These are phyloP conservation scores for Daldinia vernicosa DNA, from an alignment of 495 filamentous ascomycete genomes.

Conservation along the genomic window DNA sequence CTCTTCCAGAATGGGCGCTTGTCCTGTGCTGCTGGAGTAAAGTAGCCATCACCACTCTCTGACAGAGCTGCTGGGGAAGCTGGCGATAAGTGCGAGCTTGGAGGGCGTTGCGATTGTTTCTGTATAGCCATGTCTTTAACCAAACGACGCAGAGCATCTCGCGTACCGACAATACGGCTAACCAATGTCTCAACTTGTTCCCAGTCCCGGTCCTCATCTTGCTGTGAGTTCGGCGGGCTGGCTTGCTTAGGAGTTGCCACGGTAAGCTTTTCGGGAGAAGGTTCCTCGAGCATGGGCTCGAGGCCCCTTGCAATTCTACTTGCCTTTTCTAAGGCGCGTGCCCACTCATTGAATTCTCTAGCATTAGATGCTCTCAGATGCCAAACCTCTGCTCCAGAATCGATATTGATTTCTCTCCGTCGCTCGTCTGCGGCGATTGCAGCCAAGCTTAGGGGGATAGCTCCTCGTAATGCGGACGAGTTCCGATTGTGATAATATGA, in stretches of 20 bases:
- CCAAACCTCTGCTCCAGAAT: constrained; percentile 97
- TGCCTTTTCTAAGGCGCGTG: constrained; percentile 81
- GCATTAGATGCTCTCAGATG: constrained; percentile 85
- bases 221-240: constrained; percentile 41
- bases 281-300: constrained; percentile 49
- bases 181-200: constrained; percentile 81
- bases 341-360: constrained; percentile 89
- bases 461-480: constrained; percentile 86
- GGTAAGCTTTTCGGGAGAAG: constrained; percentile 33
- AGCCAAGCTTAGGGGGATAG: constrained; percentile 89
- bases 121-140: constrained; percentile 83
- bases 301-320: constrained; percentile 63
- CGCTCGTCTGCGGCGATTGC: constrained; percentile 88
- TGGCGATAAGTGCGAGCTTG: constrained; percentile 53
- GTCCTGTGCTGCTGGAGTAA: constrained; percentile 52
- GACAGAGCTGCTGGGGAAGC: constrained; percentile 49
- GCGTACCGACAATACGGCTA: constrained; percentile 81
- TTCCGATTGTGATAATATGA: constrained; percentile 96
- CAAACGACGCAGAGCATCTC: constrained; percentile 85
- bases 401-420: constrained; percentile 90
- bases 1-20: constrained; percentile 88
- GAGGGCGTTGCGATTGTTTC: constrained; percentile 45
- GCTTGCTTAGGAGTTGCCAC: constrained; percentile 34
- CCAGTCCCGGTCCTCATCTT: constrained; percentile 84
- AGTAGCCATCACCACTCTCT: constrained; percentile 59